Conservation (phyloP, 2,329 filamentous ascomycete genomes). For the Beauveria rudraprayagi region DNA sequence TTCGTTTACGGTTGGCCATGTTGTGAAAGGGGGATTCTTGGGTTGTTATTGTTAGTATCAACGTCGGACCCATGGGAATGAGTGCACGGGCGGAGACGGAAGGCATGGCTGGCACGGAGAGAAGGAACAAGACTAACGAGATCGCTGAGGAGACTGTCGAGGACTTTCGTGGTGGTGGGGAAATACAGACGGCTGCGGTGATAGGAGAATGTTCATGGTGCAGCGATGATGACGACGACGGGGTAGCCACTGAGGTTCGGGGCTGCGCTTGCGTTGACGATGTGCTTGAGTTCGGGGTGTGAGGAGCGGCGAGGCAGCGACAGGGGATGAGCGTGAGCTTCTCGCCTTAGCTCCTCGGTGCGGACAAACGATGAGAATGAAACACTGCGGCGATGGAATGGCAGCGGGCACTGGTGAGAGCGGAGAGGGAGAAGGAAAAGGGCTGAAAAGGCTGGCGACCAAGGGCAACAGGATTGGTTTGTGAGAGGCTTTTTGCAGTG, state of each 20-base stretch:
- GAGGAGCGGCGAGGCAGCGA: constrained; percentile 5
- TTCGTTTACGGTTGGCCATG: constrained; percentile 66
- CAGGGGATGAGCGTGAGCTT: background rate
- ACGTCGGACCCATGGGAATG: background rate
- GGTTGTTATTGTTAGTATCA: constrained; percentile 4
- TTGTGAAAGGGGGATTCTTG: constrained; percentile 40
- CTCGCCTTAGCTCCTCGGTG: background rate
- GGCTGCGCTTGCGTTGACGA: constrained; percentile 9
- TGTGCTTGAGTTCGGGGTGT: background rate
- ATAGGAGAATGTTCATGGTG: constrained; percentile 56
- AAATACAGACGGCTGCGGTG: constrained; percentile 51
- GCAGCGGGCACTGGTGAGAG: background rate
- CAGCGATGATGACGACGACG: background rate
- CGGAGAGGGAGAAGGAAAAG: constrained; percentile 3
- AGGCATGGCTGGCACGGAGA: background rate
- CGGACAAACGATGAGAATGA: too few species aligned
- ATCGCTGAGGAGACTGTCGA: constrained; percentile 46
- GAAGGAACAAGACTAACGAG: constrained; percentile 36
- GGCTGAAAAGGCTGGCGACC: constrained; percentile 7
- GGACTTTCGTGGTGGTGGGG: constrained; percentile 50
- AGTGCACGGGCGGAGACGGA: background rate
- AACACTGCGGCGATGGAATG: background rate
- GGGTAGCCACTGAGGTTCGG: background rate
- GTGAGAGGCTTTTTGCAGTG: constrained; percentile 9
- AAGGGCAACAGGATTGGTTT: constrained; percentile 6